A percentile compares a stretch with the other conserved stretches of the same genome.
Conservation (phyloP, 2,329 filamentous ascomycete genomes). For the Stagonosporopsis chrysanthemi region DNA sequence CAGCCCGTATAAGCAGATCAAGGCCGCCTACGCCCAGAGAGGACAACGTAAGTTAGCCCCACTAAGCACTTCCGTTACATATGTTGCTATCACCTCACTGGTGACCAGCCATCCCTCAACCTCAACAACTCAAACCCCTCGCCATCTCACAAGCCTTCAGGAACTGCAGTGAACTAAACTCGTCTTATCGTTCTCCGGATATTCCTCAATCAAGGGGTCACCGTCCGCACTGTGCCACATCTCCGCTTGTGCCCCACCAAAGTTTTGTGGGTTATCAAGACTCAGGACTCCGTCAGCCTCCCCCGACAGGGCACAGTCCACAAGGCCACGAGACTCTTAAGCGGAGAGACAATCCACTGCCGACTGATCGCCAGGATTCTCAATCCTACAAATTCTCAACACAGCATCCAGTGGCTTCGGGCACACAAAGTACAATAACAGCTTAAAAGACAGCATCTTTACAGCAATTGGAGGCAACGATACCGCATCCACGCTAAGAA, state of each 20-base stretch:
- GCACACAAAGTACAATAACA: neutral
- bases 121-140: slow-evolving; percentile 37
- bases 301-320: slow-evolving; percentile 20
- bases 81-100: slow-evolving; percentile 41
- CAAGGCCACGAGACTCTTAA: slow-evolving; percentile 16
- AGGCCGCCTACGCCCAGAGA: slow-evolving; percentile 19
- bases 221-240: slow-evolving; percentile 45
- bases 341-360: slow-evolving; percentile 9
- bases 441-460: neutral
- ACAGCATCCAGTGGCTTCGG: neutral
- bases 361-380: slow-evolving; percentile 19
- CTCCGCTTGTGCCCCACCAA: slow-evolving; percentile 38
- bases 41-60: slow-evolving; percentile 48
- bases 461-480: neutral
- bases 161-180: slow-evolving; percentile 38
- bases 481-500: neutral
- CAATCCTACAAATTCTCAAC: slow-evolving; percentile 22
- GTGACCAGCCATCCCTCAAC: slow-evolving; percentile 46
- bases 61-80: slow-evolving; percentile 31
- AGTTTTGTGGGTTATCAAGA: slow-evolving; percentile 41
- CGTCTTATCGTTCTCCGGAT: slow-evolving; percentile 43
- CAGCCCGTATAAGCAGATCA: slow-evolving; percentile 14
- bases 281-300: slow-evolving; percentile 33
- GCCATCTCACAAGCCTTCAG: slow-evolving; percentile 48
- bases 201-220: slow-evolving; percentile 37